Evolutionary conservation across 2,329 filamentous ascomycete genomes (phyloP).

Genomic region (Colletotrichum noveboracense): DNA sequence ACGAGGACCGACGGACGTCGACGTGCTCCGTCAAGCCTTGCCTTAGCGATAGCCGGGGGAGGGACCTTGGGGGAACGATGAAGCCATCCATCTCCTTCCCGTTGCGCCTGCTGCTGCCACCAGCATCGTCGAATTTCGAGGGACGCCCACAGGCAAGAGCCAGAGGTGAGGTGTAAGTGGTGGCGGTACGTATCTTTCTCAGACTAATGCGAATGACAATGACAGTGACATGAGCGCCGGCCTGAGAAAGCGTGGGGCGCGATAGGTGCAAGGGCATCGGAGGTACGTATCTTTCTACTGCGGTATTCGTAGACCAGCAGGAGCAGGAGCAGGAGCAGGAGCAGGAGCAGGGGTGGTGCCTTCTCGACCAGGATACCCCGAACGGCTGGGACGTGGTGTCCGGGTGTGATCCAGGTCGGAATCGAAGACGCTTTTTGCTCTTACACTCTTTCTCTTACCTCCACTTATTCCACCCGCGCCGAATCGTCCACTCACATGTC

Average conservation of each 20-base stretch:
- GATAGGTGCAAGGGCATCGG: constrained; percentile 7
- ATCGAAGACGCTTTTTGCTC: background rate
- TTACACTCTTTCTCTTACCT: background rate
- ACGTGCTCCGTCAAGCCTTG: background rate
- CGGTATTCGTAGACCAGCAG: too few species aligned
- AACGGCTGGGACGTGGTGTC: constrained; percentile 4
- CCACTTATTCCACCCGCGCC: background rate
- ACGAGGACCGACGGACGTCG: background rate
- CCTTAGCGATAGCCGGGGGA: background rate
- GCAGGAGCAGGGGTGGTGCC: background rate
- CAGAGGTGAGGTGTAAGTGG: background rate
- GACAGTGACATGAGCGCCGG: constrained; percentile 12
- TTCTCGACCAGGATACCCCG: constrained; percentile 9
- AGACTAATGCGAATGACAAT: constrained; percentile 22
- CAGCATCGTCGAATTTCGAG: background rate
- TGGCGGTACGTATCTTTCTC: constrained; percentile 2
- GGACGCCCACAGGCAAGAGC: background rate
- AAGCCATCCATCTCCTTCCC: background rate
- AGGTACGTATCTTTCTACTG: background rate
- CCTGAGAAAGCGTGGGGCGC: constrained; percentile 9
- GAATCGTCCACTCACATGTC: constrained; percentile 20
- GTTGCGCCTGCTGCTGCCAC: background rate
- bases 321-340: too few species aligned
- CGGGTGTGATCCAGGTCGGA: background rate
- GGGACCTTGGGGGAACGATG: background rate